A percentile compares a stretch with the other conserved stretches of the same genome.
Evolutionary conservation across 352 stramenopile genomes (phyloP).

Genomic region (Pythium brassicae): DNA sequence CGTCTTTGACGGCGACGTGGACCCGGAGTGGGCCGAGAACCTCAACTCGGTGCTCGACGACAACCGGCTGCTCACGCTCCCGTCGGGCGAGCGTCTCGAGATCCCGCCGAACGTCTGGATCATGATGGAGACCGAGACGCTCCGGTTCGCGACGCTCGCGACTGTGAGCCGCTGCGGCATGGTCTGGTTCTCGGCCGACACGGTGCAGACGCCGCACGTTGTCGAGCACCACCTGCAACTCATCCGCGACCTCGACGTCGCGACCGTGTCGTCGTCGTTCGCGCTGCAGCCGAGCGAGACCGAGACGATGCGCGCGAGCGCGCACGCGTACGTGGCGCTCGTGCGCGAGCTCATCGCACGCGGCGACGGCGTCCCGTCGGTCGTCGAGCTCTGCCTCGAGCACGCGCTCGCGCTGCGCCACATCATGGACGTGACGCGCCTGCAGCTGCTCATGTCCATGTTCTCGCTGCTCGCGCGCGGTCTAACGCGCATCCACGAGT

Average conservation of each 20-base stretch:
- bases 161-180: slow-evolving; percentile 99
- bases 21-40: slow-evolving; percentile 99
- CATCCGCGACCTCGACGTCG: slow-evolving; percentile 67
- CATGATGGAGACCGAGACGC: slow-evolving; percentile 99
- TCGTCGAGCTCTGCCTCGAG: slow-evolving; percentile 92
- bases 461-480: slow-evolving; percentile 94
- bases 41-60: slow-evolving; percentile 99
- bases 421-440: slow-evolving; percentile 95
- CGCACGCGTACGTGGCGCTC: slow-evolving; percentile 55
- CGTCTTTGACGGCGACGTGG: slow-evolving; percentile 99
- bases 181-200: slow-evolving; percentile 99
- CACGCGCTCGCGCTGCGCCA: slow-evolving; percentile 90
- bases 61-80: slow-evolving; percentile 99
- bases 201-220: slow-evolving; percentile 92
- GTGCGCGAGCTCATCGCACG: slow-evolving; percentile 56
- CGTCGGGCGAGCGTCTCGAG: slow-evolving; percentile 97
- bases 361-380: slow-evolving; percentile 46
- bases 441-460: slow-evolving; percentile 95
- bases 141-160: slow-evolving; percentile 97
- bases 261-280: slow-evolving; percentile 48
- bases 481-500: slow-evolving; percentile 94
- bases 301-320: slow-evolving; percentile 61
- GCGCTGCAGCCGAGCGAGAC: slow-evolving; percentile 61
- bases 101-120: slow-evolving; percentile 99
- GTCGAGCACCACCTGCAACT: slow-evolving; percentile 80